Percentiles rank a stretch among this genome's conserved stretches.
Evolutionary conservation across 2,329 filamentous ascomycete species (phyloP).

Genomic region (Fusarium vanettenii): DNA sequence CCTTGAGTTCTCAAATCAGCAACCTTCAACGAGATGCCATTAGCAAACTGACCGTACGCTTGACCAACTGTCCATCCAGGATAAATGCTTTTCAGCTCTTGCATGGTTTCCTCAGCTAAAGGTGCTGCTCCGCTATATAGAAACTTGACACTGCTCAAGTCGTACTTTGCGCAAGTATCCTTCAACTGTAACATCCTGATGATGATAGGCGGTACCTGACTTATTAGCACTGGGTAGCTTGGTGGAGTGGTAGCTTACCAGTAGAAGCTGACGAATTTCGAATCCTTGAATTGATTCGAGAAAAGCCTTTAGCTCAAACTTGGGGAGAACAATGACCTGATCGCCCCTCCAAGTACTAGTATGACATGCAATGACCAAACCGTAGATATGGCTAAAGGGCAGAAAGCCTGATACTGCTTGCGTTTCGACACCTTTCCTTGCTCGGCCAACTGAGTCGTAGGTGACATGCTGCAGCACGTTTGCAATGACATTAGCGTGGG

Average conservation of each 20-base stretch:
- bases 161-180: background rate
- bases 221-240: background rate
- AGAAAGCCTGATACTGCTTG: constrained; percentile 67
- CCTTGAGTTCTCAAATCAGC: background rate
- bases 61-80: constrained; percentile 55
- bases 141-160: constrained; percentile 3
- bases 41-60: background rate
- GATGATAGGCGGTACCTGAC: constrained; percentile 64
- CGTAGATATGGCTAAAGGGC: constrained; percentile 83
- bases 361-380: constrained; percentile 77
- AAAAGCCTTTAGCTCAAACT: constrained; percentile 75
- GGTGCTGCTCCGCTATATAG: constrained; percentile 68
- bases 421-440: background rate
- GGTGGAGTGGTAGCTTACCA: constrained; percentile 56
- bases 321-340: constrained; percentile 75
- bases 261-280: constrained; percentile 70
- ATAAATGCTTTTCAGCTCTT: constrained; percentile 45
- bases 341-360: constrained; percentile 68
- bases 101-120: constrained; percentile 74
- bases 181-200: background rate
- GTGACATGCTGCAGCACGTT: background rate
- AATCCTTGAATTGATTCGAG: constrained; percentile 73
- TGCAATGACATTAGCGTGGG: background rate
- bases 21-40: background rate
- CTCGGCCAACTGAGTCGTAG: background rate